Base-by-base conservation (phyloP, 768 basidiomycete genomes). In the Collybia sp. region DNA sequence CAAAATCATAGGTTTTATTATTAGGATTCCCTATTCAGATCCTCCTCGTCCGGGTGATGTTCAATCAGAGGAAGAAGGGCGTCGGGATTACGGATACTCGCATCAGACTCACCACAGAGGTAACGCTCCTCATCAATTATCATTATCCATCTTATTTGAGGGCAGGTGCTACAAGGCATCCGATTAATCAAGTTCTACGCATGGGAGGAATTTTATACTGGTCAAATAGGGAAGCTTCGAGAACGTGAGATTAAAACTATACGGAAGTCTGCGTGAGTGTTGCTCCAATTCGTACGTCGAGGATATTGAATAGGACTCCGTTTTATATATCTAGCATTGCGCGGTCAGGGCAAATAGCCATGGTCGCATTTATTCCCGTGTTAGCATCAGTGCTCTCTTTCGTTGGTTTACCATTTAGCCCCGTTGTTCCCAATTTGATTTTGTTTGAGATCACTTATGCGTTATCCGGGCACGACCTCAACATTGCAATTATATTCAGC, bases 1-100 rank as follows among this genome's bases (percentile, higher is more conserved):
- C 43, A 15, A n/a, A 19, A 12, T 6, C 10, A 12, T 52, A 76
- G 67, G 67, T 80, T 19, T 65, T 85, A 15, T 44, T 84, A 2
- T 46, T 82, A 6, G 78, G 77, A 4, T 75, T 83, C 50, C 84
- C 85, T 0, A 48, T 84, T 2, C 82, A 86, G 57, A 57, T 74
- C 20, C 30, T 76, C 17, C 66, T 83, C 25, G 76, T 80, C 18
- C 53, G 61, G 35, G 64, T 74, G 36, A 76, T 85, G 68, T 76
- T 80, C 55, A 56, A 50, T 10, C 77, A 79, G 48, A 70, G 76
- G 30, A 65, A 67, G 45, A 79, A 78, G 52, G 77, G 76, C 20
- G 76, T 86, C 42, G 72, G 77, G 52, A 72, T 85, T 48, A 85
- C 85, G 4, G 87, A 89, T 53, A 69, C 69, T 42, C 75, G 86